Evolutionary conservation across 768 basidiomycete genomes (phyloP), one percentile per base, ranked within the genome.

Genomic region (Steccherinum ochraceum): DNA sequence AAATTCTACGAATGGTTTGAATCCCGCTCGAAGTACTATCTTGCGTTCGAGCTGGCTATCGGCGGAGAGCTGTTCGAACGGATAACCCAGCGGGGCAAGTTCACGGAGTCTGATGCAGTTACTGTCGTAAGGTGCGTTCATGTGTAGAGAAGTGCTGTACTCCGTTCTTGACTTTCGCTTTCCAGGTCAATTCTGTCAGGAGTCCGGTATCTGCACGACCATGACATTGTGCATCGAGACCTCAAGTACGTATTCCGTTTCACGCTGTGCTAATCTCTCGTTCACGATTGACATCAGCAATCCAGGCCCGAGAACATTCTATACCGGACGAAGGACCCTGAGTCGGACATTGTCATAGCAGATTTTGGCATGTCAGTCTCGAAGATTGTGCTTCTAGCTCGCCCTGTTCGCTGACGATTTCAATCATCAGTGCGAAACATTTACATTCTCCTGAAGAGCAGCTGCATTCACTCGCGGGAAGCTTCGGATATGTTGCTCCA

Each of bases 1-100:
- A 95, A 94, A 64, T 93, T 96, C 61, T 94, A 86, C 66, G 93
- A 96, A 65, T 92, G 88, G 83, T 98, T 98, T 64, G 96, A 98
- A 63, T 92, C 89, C 7, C 75, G 93, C 56, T 78, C 84, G 13
- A 97, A 96, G 69, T 97, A 92, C 67, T 98, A 94, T 63, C 81
- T 98, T n/a, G 79, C 88, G 0, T 96, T 96, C 61, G 92, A 97
- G 66, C 85, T 98, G 7, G 95, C 93, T 0, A 77, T 82, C 0
- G 95, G 96, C 4, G 96, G 96, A 24, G 96, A 98, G 62, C 78
- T 98, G 1, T 99, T 99, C 63, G 88, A 93, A 46, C 78, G 92
- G 42, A 90, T 98, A 56, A 68, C 86, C 42, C 71, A 85, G 54
- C 80, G 77, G 53, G 96, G 96, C 12, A 94, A 88, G 60, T 97